These are phyloP conservation scores for Balansia obtecta DNA, from an alignment of 2,329 filamentous ascomycete genomes.

Conservation along the genomic window DNA sequence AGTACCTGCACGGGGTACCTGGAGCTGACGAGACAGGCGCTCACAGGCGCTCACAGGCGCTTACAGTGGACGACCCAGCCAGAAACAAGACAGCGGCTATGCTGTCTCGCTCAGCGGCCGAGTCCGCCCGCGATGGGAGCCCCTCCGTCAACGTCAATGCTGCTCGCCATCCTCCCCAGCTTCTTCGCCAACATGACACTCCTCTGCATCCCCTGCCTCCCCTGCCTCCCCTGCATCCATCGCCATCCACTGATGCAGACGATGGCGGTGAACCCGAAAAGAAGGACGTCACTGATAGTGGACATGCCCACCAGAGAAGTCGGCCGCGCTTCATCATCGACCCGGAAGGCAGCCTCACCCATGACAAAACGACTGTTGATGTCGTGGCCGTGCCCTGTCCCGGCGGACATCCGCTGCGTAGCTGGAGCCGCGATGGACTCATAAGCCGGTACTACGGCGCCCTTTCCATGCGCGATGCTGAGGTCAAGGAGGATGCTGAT, in stretches of 20 bases:
- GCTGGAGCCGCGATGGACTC: slow-evolving; percentile 39
- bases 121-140: slow-evolving; percentile 13
- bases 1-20: too few species aligned
- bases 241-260: not conserved
- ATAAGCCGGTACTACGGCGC: slow-evolving; percentile 33
- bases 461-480: slow-evolving; percentile 26
- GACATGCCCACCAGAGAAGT: not conserved
- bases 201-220: not conserved
- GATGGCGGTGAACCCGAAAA: not conserved
- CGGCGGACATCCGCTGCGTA: slow-evolving; percentile 37
- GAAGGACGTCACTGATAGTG: not conserved
- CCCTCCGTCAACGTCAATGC: slow-evolving; percentile 16
- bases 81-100: not conserved
- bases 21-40: not conserved
- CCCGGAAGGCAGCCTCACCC: slow-evolving; percentile 21
- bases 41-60: too few species aligned
- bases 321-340: slow-evolving; percentile 20
- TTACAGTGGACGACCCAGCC: not conserved
- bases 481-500: slow-evolving; percentile 13
- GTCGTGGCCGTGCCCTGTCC: slow-evolving; percentile 42
- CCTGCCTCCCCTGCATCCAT: not conserved
- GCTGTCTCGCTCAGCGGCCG: slow-evolving; percentile 4
- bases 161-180: slow-evolving; percentile 7
- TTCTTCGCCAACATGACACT: not conserved
- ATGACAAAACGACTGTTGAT: slow-evolving; percentile 42